Evolutionary conservation across 2,329 filamentous ascomycete genomes (phyloP).

Genomic region (Tolypocladium endophyticum): DNA sequence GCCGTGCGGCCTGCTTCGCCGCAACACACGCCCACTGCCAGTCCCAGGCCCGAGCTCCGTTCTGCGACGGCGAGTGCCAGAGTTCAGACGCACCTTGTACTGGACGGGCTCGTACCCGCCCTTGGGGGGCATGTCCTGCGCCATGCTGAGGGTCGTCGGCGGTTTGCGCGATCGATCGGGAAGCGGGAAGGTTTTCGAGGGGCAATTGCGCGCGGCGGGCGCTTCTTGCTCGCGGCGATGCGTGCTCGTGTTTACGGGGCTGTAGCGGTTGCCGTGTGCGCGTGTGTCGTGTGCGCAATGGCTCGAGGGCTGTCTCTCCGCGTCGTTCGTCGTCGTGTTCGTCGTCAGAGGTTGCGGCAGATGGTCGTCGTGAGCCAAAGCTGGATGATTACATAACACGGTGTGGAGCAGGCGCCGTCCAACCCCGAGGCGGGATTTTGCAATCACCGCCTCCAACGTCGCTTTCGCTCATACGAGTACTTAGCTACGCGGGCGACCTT

Average conservation of each 20-base stretch:
- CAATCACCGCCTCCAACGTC: no score
- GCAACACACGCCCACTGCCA: not conserved
- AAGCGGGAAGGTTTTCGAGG: not conserved
- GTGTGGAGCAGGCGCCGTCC: not conserved
- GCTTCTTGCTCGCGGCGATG: not conserved
- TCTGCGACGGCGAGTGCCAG: not conserved
- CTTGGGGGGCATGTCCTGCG: conserved; percentile 91
- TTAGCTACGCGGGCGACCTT: no score
- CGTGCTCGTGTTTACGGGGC: not conserved
- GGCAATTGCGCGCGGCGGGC: not conserved
- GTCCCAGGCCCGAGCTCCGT: not conserved
- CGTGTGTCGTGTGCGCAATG: not conserved
- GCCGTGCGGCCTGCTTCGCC: no score
- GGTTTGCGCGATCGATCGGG: not conserved
- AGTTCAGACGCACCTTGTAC: conserved; percentile 64
- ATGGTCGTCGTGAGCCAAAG: not conserved
- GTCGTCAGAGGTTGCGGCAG: not conserved
- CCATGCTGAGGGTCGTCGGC: conserved; percentile 51
- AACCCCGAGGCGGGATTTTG: not conserved
- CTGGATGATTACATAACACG: not conserved
- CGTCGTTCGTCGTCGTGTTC: not conserved
- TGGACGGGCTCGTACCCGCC: conserved; percentile 96
- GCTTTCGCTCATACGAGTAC: no score
- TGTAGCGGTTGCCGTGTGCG: not conserved
- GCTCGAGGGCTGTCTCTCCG: not conserved